A percentile compares a stretch with the other conserved stretches of the same genome.
These are phyloP conservation scores for Suillus spraguei DNA, from an alignment of 768 basidiomycete genomes.

Conservation along the genomic window DNA sequence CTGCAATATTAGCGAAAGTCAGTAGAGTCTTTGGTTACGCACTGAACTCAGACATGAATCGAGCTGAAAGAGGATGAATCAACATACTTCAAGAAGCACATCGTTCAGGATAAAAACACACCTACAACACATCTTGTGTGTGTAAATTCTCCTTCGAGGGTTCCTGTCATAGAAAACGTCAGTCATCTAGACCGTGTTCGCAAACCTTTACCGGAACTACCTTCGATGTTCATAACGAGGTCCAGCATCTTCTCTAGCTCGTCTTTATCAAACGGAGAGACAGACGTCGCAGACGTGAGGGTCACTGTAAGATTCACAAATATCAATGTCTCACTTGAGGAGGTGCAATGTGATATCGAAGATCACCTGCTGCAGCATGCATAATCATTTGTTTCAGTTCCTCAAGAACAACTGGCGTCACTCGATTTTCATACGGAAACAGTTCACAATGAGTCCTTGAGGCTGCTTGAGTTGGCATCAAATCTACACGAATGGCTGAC, in stretches of 20 bases:
- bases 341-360: conserved; percentile 13
- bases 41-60: conserved; percentile 48
- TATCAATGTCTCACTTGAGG: conserved; percentile 7
- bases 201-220: conserved; percentile 23
- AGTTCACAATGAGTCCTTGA: conserved; percentile 11
- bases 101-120: not conserved
- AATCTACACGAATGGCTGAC: not conserved
- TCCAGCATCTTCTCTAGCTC: conserved; percentile 40
- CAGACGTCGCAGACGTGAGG: conserved; percentile 40
- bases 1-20: not conserved
- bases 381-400: conserved; percentile 1
- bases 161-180: not conserved
- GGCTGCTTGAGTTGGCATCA: not conserved
- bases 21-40: conserved; percentile 7
- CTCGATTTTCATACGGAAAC: conserved; percentile 3
- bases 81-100: not conserved
- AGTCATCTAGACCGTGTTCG: not conserved
- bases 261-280: conserved; percentile 36
- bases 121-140: conserved; percentile 1
- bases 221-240: conserved; percentile 32
- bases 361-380: conserved; percentile 24
- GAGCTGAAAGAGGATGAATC: conserved; percentile 30
- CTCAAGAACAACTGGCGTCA: not conserved
- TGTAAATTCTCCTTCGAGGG: not conserved
- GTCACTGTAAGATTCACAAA: conserved; percentile 31